Conservation (phyloP, 2,329 filamentous ascomycete species). For the Endothia cerciana region DNA sequence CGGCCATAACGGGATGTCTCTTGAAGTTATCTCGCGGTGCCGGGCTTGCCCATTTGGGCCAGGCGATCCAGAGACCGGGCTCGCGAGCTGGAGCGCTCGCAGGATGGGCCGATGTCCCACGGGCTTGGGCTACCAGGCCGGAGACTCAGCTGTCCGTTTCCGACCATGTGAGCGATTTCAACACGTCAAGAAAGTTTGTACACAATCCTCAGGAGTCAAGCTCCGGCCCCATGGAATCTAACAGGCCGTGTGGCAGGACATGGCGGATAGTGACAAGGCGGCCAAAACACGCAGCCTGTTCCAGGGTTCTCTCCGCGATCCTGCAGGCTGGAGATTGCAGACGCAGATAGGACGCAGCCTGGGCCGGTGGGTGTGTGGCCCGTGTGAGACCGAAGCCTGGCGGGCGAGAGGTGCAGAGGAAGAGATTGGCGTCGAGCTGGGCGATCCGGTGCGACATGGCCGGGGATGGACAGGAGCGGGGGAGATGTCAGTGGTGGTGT, state of each 20-base stretch:
- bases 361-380: conserved; percentile 16
- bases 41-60: conserved; percentile 18
- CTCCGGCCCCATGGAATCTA: background rate
- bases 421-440: conserved; percentile 26
- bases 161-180: conserved; percentile 19
- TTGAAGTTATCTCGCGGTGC: conserved; percentile 12
- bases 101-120: conserved; percentile 19
- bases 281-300: conserved; percentile 21
- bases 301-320: conserved; percentile 13
- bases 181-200: conserved; percentile 3
- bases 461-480: conserved; percentile 24
- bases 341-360: conserved; percentile 23
- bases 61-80: conserved; percentile 8
- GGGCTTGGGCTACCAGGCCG: conserved; percentile 22
- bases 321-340: conserved; percentile 28
- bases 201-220: background rate
- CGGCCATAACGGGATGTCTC: conserved; percentile 15
- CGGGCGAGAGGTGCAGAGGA: background rate
- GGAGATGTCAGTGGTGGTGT: conserved; percentile 15
- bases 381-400: conserved; percentile 19
- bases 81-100: conserved; percentile 18
- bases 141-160: conserved; percentile 19
- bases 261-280: conserved; percentile 20
- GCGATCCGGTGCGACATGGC: conserved; percentile 28
- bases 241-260: conserved; percentile 22